A percentile compares a stretch with the other conserved stretches of the same genome.
phyloP scores from a whole-genome alignment of 2,329 filamentous ascomycete genomes.

The Calonectria crousiana region DNA sequence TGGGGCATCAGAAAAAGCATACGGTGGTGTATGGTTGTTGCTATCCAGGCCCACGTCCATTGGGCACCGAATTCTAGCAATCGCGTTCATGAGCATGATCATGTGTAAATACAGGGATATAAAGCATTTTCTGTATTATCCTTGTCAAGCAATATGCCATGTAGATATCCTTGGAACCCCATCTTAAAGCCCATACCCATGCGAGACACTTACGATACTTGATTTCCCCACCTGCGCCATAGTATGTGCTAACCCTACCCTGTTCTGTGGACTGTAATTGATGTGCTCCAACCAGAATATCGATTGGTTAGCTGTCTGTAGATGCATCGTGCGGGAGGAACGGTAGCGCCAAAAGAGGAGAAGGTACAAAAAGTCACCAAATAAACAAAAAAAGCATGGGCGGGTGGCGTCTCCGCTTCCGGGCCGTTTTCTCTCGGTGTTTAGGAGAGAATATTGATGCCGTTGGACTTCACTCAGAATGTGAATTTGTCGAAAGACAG shows the following conservation, averaged over 20 bases:
- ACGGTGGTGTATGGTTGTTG: not conserved
- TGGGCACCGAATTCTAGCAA: not conserved
- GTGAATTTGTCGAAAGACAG: not conserved
- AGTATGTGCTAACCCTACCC: not conserved
- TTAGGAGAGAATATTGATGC: not conserved
- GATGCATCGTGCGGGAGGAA: not conserved
- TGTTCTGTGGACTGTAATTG: not conserved
- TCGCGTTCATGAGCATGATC: not conserved
- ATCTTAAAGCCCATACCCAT: not conserved
- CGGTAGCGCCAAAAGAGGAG: not conserved
- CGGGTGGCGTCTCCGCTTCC: not conserved
- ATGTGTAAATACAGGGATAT: conserved; percentile 1
- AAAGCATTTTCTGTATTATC: not conserved
- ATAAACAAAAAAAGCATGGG: not conserved
- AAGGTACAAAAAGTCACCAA: not conserved
- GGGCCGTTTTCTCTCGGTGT: not conserved
- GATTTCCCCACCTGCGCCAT: not conserved
- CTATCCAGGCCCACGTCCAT: not conserved
- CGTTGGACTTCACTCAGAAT: not conserved
- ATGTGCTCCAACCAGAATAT: not conserved
- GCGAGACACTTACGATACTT: not conserved
- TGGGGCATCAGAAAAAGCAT: not conserved
- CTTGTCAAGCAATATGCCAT: not conserved
- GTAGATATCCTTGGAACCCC: not conserved
- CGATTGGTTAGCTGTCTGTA: not conserved